Percentiles rank a stretch among this genome's conserved stretches.
Evolutionary conservation across 2,329 filamentous ascomycete species (phyloP).

Genomic region (Ilyonectria mors-panacis): DNA sequence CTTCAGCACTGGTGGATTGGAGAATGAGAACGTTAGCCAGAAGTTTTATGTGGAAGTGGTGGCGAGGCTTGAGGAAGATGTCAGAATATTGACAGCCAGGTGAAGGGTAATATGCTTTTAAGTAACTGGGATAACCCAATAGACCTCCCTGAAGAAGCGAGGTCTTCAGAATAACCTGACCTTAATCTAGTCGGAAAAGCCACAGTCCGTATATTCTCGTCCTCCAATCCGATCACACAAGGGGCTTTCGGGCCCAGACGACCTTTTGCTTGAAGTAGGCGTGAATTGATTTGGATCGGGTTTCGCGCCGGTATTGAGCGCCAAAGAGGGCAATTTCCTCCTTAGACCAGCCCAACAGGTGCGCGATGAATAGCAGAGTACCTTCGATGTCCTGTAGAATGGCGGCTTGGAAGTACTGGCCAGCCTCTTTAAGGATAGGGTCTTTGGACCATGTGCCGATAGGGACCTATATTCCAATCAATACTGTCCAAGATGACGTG

Average conservation of each 20-base stretch:
- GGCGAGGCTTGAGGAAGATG: conserved; percentile 13
- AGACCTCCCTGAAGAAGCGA: no score
- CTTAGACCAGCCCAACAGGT: conserved; percentile 16
- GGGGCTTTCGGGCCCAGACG: conserved; percentile 13
- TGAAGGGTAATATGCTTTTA: no score
- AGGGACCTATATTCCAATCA: background rate
- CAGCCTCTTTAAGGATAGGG: conserved; percentile 1
- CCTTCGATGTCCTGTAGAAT: conserved; percentile 10
- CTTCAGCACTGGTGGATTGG: background rate
- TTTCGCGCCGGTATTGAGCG: background rate
- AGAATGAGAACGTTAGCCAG: conserved; percentile 16
- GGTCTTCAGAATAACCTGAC: no score
- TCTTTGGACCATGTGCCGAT: conserved; percentile 7
- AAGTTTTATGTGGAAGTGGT: conserved; percentile 15
- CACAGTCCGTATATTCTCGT: no score
- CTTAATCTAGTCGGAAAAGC: no score
- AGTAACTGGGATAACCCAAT: no score
- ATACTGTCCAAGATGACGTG: background rate
- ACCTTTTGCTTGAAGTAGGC: conserved; percentile 9
- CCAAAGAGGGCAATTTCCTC: conserved; percentile 12
- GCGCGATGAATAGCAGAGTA: background rate
- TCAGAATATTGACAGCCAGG: background rate
- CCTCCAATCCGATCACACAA: background rate
- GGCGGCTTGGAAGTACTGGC: conserved; percentile 4
- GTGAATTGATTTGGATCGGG: background rate